Base-by-base conservation (phyloP, 257 asterid genomes). In the Eucommia ulmoides region DNA sequence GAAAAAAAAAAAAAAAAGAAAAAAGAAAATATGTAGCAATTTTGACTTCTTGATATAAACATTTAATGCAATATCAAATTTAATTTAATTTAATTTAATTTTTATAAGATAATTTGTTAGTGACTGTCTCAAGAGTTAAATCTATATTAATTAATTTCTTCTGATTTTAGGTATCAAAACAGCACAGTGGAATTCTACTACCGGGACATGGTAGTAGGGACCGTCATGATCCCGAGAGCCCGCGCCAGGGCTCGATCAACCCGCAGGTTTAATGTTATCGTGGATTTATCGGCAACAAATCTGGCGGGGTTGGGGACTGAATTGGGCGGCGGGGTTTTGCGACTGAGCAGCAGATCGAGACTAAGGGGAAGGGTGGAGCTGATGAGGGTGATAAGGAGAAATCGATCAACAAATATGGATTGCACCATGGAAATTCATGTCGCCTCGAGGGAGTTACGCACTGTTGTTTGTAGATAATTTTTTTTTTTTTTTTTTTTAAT, bases 101-200 rank as follows among this genome's bases (percentile, higher is more conserved):
- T n/a, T n/a, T n/a, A n/a, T n/a, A n/a, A n/a, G n/a, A n/a, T n/a
- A n/a, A n/a, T n/a, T n/a, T n/a, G n/a, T n/a, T n/a, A n/a, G n/a
- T n/a, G n/a, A n/a, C n/a, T n/a, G n/a, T n/a, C n/a, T n/a, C n/a
- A n/a, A n/a, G n/a, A n/a, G n/a, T n/a, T n/a, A n/a, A n/a, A n/a
- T n/a, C n/a, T n/a, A n/a, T n/a, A n/a, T n/a, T n/a, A n/a, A n/a
- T n/a, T n/a, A n/a, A n/a, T n/a, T n/a, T n/a, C n/a, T n/a, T n/a
- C n/a, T n/a, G n/a, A n/a, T n/a, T n/a, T n/a, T n/a, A n/a, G n/a
- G n/a, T n/a, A n/a, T 38, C 56, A 22, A 3, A 26, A 56, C 55
- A 51, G 63, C 53, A 45, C 47, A 1, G 26, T 67, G 14, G 60
- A 41, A 21, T 67, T 61, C 46, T 54, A 25, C 33, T 56, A 45